Conservation (phyloP, 2,329 filamentous ascomycete species). For the Knoxdaviesia capensis region DNA sequence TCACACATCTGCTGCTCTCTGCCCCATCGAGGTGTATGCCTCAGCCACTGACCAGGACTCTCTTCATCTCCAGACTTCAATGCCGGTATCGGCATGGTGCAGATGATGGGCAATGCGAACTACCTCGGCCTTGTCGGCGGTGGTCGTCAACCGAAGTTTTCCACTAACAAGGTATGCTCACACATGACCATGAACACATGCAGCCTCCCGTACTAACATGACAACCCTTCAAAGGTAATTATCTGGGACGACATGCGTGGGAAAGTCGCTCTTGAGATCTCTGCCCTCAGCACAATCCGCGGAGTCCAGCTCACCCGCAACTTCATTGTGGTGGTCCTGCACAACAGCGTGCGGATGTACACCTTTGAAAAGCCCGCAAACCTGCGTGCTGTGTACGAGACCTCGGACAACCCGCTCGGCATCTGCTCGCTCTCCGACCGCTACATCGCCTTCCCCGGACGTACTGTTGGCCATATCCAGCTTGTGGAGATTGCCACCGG, state of each 20-base stretch:
- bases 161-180: slow-evolving; percentile 53
- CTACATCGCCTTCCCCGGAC: slow-evolving; percentile 68
- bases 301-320: slow-evolving; percentile 59
- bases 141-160: slow-evolving; percentile 66
- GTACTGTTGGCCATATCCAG: slow-evolving; percentile 73
- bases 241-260: slow-evolving; percentile 82
- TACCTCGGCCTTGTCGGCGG: slow-evolving; percentile 82
- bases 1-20: too few relatives aligned
- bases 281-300: slow-evolving; percentile 61
- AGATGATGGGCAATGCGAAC: slow-evolving; percentile 75
- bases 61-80: slow-evolving; percentile 39
- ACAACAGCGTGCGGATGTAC: slow-evolving; percentile 68
- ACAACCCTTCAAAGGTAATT: slow-evolving; percentile 32
- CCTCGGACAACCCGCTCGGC: slow-evolving; percentile 64
- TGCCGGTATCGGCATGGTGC: slow-evolving; percentile 60
- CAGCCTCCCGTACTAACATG: neutral
- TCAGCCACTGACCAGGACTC: neutral
- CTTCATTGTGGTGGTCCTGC: slow-evolving; percentile 60
- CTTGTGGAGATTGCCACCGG: slow-evolving; percentile 58
- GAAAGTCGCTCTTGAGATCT: slow-evolving; percentile 53
- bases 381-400: slow-evolving; percentile 60
- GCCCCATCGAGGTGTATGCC: too few relatives aligned
- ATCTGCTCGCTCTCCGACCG: slow-evolving; percentile 59
- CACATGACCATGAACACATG: neutral
- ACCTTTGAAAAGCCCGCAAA: slow-evolving; percentile 53